These are phyloP conservation scores for Salisapilia sapeloensis DNA, from an alignment of 352 stramenopile species.

Conservation along the genomic window DNA sequence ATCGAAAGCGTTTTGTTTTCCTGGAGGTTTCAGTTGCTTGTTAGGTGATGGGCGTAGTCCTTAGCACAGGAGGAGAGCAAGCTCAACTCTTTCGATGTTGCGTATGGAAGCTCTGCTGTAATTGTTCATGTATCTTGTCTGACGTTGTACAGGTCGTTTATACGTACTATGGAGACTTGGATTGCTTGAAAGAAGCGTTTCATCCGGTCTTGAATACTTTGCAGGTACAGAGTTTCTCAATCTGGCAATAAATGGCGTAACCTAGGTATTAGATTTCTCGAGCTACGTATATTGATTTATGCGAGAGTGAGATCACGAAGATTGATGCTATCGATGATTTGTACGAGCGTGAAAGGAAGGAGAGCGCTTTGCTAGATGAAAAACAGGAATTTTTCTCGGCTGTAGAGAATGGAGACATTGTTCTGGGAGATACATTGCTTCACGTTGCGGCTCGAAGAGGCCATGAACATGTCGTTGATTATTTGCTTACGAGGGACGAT, in stretches of 20 bases:
- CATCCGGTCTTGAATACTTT: constrained; percentile 20
- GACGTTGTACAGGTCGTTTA: constrained; percentile 17
- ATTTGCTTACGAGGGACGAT: constrained; percentile 40
- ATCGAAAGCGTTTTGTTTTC: background rate
- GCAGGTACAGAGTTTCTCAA: constrained; percentile 11
- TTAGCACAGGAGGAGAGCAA: too few relatives aligned
- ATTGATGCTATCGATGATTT: constrained; percentile 46
- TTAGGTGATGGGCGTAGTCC: too few relatives aligned
- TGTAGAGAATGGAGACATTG: constrained; percentile 28
- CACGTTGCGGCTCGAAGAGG: constrained; percentile 44
- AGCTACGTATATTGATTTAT: constrained; percentile 61
- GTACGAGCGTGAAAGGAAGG: constrained; percentile 21
- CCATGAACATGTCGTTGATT: constrained; percentile 34
- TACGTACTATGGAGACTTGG: constrained; percentile 30
- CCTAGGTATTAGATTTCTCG: constrained; percentile 24
- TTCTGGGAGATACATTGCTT: constrained; percentile 51
- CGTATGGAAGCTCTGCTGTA: too few relatives aligned
- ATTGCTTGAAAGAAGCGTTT: constrained; percentile 19
- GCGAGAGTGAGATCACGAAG: constrained; percentile 31
- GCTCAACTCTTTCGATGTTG: too few relatives aligned
- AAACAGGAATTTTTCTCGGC: constrained; percentile 66
- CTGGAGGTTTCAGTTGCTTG: background rate
- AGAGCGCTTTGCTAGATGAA: constrained; percentile 36
- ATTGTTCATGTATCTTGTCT: too few relatives aligned
- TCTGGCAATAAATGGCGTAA: background rate